phyloP scores from a whole-genome alignment of 139 green algal genomes.

The Prasinococcaceae sp. region DNA sequence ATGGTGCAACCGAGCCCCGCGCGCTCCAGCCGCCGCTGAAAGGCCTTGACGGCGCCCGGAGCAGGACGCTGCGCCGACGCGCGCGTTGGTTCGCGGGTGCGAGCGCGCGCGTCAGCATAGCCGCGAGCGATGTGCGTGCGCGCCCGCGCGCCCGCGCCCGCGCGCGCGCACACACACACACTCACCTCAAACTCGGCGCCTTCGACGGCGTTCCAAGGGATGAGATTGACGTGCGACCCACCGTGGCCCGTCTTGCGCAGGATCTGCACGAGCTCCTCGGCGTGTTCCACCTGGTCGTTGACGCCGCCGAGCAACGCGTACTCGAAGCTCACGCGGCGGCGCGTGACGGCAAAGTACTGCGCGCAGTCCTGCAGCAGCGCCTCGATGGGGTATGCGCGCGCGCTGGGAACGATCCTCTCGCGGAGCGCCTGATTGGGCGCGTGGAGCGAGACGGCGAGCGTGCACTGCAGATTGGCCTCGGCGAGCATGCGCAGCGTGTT shows the following conservation, averaged over 20 bases:
- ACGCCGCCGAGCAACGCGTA: conserved; percentile 75
- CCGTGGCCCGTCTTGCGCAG: conserved; percentile 45
- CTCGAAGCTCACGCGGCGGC: conserved; percentile 85
- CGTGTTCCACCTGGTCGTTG: conserved; percentile 40
- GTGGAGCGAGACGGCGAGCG: conserved; percentile 46
- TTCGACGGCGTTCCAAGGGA: conserved; percentile 87
- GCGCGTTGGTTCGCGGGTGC: not conserved
- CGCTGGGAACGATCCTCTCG: conserved; percentile 41
- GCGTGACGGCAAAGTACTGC: conserved; percentile 54
- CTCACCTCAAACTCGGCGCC: conserved; percentile 50
- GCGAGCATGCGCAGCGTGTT: conserved; percentile 56
- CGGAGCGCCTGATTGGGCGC: conserved; percentile 60
- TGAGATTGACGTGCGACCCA: conserved; percentile 78
- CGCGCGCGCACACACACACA: too few relatives aligned
- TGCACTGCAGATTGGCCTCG: conserved; percentile 26
- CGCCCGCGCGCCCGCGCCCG: too few relatives aligned
- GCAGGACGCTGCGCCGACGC: not conserved
- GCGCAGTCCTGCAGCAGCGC: conserved; percentile 62
- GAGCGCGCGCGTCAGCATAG: not conserved
- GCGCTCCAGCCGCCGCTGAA: conserved; percentile 48
- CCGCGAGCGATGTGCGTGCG: not conserved
- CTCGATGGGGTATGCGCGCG: conserved; percentile 63
- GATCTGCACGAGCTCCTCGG: conserved; percentile 54
- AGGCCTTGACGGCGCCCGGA: conserved; percentile 23
- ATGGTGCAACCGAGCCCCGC: conserved; percentile 18